A percentile compares a stretch with the other conserved stretches of the same genome.
phyloP scores from a whole-genome alignment of 2,329 filamentous ascomycete species.

The Xylaria sp. region DNA sequence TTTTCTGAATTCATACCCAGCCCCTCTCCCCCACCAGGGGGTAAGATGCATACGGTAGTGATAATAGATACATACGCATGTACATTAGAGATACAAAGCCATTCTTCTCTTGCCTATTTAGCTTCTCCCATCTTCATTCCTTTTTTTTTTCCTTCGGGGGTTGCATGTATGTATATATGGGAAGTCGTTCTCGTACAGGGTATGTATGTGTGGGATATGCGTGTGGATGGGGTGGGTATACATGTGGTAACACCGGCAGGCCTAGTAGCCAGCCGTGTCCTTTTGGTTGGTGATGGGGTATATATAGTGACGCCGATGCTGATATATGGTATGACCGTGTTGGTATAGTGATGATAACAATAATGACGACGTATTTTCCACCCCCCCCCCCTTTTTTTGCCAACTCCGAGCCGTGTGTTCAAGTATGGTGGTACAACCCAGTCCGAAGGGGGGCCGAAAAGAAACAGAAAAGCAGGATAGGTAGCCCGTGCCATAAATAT shows the following conservation, averaged over 20 bases:
- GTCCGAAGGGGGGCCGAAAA: neutral
- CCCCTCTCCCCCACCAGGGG: too few species aligned
- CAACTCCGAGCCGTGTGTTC: neutral
- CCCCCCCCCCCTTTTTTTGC: neutral
- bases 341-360: neutral
- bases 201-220: neutral
- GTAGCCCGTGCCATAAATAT: constrained; percentile 4
- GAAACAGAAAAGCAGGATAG: neutral
- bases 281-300: too few species aligned
- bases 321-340: neutral
- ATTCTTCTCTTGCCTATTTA: too few species aligned
- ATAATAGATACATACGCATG: too few species aligned
- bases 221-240: neutral
- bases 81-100: too few species aligned
- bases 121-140: neutral
- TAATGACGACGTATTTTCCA: too few species aligned
- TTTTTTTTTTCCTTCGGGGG: neutral
- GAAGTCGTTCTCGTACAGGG: neutral
- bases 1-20: too few species aligned
- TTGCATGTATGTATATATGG: neutral
- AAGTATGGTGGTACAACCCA: neutral
- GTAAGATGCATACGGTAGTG: too few species aligned
- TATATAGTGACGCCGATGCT: neutral
- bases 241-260: neutral
- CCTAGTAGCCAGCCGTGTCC: neutral